Base-by-base conservation (phyloP, 2,329 filamentous ascomycete species). In the Tolypocladium album region DNA sequence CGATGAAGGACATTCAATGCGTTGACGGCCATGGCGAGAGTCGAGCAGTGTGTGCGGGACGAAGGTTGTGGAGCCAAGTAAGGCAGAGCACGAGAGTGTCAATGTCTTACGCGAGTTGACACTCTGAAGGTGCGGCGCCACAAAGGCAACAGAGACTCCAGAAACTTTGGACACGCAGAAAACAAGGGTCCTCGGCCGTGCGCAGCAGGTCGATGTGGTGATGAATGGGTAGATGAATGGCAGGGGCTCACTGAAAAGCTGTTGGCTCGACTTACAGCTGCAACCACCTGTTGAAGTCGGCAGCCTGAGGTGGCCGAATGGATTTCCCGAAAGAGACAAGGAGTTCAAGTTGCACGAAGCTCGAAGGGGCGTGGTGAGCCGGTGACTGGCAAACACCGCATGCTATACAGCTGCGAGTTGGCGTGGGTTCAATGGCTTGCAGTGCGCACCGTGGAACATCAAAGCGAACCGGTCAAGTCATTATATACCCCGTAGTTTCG, bases 21-120 rank as follows among this genome's bases (percentile, higher is more conserved):
- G 56, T 73, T 69, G 58, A 71, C 59, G 39, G 66, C 63, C 69
- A 71, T 71, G 45, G n/a, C n/a, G 50, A 58, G 27, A 40, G 20
- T 8, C 20, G 39, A 20, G n/a, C n/a, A 38, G 40, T 34, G 43
- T 20, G 17, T 24, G 13, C 24, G 56, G 56, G 22, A 36, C 20
- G 31, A 36, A 36, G 15, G 47, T 34, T 31, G 24, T 17, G 47
- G 17, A 34, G 17, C 27, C 7, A 12, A 20, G 24, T 17, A 27
- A 31, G 47, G 24, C 50, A 53, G 17, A 36, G 20, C 31, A 36
- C 50, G 36, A 22, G 27, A 53, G 17, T 22, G 6, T 7, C 50
- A 36, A 36, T 53, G 50, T 36, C 50, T 36, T 6, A 9, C 4
- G 36, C 20, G 20, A 53, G 50, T 36, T 31, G 20, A 7, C 7